Base-by-base conservation (phyloP, 129 eudicot genomes). In the Flaveria robusta region DNA sequence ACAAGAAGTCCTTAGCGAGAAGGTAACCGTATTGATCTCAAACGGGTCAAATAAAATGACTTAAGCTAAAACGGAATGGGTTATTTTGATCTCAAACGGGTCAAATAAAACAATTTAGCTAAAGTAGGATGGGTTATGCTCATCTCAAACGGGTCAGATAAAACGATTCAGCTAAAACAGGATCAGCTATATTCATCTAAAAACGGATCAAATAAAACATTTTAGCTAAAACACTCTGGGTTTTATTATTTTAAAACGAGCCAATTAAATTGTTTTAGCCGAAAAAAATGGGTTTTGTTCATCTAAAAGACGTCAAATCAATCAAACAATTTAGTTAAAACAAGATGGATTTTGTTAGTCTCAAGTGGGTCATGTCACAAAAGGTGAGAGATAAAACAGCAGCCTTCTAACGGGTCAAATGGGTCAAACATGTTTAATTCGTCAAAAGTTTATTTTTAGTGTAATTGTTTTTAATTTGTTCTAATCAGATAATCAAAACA, bases 1-100 rank as follows among this genome's bases (percentile, higher is more conserved):
- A 3, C 98, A 90, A 85, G 96, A 93, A 84, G 92, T 93, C 70
- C 96, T 93, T 26, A 90, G 98, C 68, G 98, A 93, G 59, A 93
- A 93, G 98, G 98, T 93, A 85, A 60, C 22, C 10, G 68, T 20
- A 56, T 5, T 66, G 4, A 29, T 26, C 8, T 55, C 13, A 55
- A 54, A 54, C 14, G 27, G 62, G 62, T 54, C 42, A 15, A 62
- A 62, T 27, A 54, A 19, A 54, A 54, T 0, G 37, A 8, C 4
- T 15, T 49, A 14, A 3, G 18, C 55, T 49, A 49, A 49, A 15
- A 49, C 19, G 3, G 5, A n/a, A 49, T 15, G 7, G 55, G 55
- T 49, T 49, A 14, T 49, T 1, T 15, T 46, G 19, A 15, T 49
- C 60, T 52, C 11, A 52, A 52, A 52, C 26, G 60, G 60, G 60